Evolutionary conservation across 108 stramenopile species (phyloP).

Genomic region (Cyclostephanos tholiformis): DNA sequence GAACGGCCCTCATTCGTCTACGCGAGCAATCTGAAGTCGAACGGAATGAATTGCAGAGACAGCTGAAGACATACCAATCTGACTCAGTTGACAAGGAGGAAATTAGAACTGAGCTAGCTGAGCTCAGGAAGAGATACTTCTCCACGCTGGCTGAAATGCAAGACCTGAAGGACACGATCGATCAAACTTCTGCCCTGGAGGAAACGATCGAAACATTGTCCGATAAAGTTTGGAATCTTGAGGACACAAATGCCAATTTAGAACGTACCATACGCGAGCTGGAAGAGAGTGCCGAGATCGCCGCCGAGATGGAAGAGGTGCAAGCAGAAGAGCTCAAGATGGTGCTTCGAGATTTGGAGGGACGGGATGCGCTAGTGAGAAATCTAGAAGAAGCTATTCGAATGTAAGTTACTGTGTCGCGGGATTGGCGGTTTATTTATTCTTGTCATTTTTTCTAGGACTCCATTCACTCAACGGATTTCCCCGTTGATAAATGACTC

Average conservation of each 20-base stretch:
- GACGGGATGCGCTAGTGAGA: conserved; percentile 69
- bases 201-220: conserved; percentile 79
- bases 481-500: neutral
- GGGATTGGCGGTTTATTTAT: neutral
- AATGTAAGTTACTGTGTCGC: conserved; percentile 57
- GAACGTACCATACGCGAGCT: conserved; percentile 68
- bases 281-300: conserved; percentile 89
- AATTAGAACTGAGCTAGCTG: conserved; percentile 39
- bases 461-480: neutral
- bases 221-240: conserved; percentile 73
- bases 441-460: neutral
- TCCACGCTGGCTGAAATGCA: conserved; percentile 58
- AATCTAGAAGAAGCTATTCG: conserved; percentile 91
- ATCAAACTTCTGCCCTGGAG: conserved; percentile 79
- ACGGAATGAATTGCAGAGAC: conserved; percentile 70
- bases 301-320: conserved; percentile 92
- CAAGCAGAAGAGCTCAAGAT: conserved; percentile 84
- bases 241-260: conserved; percentile 66
- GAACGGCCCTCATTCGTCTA: conserved; percentile 79
- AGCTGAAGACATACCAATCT: conserved; percentile 48
- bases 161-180: conserved; percentile 86
- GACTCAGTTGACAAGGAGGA: conserved; percentile 59
- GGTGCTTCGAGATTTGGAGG: conserved; percentile 76
- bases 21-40: conserved; percentile 79
- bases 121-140: conserved; percentile 32